Evolutionary conservation across 2,329 filamentous ascomycete species (phyloP), one percentile per base, ranked within the genome.

Genomic region (Ascocoryne sarcoides): DNA sequence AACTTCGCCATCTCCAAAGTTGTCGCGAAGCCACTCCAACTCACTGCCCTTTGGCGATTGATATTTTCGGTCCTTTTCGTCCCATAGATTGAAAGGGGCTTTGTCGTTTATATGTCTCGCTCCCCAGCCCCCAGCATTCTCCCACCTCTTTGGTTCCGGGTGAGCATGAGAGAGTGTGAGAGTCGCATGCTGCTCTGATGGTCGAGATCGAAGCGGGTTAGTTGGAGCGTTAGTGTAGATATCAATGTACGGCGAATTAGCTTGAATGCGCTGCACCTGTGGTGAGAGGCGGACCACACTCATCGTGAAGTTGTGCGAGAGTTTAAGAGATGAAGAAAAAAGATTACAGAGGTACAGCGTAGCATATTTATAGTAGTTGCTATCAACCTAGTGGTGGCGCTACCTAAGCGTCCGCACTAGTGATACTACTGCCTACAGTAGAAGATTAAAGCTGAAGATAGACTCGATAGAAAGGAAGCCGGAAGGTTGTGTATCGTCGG

Each of bases 1-100:
- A 36, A 47, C 9, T n/a, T 35, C n/a, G 16, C 40, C 43, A 63
- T 70, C 37, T 63, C 65, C 38, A 64, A 68, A 40, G 61, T 70
- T 47, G 58, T 68, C 39, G 56, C 63, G 39, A 61, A 61, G 31
- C 66, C 68, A 50, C 29, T 26, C 4, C 16, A 34, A 32, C 40
- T 49, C 45, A 20, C 36, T 20, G 32, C 32, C 16, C 23, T 17
- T 37, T 43, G 35, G 39, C 37, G 29, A 8, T 14, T 42, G 42
- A 38, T 41, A 49, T 36, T 36, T 5, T 38, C 40, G 31, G 9
- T 41, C 36, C 4, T 38, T 21, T 16, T 37, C 37, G 33, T 44
- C 42, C 42, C 45, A 47, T 34, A 49, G 32, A 30, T 39, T 40
- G 31, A 49, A 49, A n/a, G 47, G 45, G 16, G 45, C 42, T 7